phyloP scores from a whole-genome alignment of 1,139 yeast species.

The Yamadazyma friedrichii region DNA sequence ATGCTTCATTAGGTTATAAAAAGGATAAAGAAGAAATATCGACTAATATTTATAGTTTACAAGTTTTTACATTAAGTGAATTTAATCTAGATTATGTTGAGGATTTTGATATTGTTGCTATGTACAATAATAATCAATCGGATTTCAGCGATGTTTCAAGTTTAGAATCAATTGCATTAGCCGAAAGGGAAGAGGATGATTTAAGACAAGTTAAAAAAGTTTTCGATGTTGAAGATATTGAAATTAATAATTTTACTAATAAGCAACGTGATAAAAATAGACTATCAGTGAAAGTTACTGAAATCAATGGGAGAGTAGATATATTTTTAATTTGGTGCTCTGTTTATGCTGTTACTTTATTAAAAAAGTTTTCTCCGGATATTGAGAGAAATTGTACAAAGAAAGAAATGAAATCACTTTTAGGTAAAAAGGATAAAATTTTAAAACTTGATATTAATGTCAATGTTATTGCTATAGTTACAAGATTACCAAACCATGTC shows the following conservation, averaged over 20 bases:
- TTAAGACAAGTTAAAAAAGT: conserved; percentile 35
- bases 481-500: conserved; percentile 50
- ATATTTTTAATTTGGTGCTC: conserved; percentile 46
- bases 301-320: conserved; percentile 40
- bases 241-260: conserved; percentile 22
- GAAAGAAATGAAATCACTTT: conserved; percentile 24
- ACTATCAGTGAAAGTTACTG: conserved; percentile 31
- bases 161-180: conserved; percentile 26
- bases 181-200: conserved; percentile 19
- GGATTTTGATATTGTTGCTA: conserved; percentile 34
- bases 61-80: conserved; percentile 42
- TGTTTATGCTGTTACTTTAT: conserved; percentile 36
- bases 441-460: conserved; percentile 36
- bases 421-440: conserved; percentile 21
- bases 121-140: conserved; percentile 20
- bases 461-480: conserved; percentile 43
- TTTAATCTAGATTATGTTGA: conserved; percentile 33
- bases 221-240: conserved; percentile 27
- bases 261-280: conserved; percentile 26
- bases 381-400: conserved; percentile 28
- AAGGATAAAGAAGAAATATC: conserved; percentile 21
- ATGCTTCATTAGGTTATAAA: conserved; percentile 23
- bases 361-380: conserved; percentile 38
- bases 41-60: conserved; percentile 21
- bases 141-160: conserved; percentile 38